A percentile compares a stretch with the other conserved stretches of the same genome.
phyloP scores from a whole-genome alignment of 1,284 basidiomycete species.

The Cryptococcus floricola region DNA sequence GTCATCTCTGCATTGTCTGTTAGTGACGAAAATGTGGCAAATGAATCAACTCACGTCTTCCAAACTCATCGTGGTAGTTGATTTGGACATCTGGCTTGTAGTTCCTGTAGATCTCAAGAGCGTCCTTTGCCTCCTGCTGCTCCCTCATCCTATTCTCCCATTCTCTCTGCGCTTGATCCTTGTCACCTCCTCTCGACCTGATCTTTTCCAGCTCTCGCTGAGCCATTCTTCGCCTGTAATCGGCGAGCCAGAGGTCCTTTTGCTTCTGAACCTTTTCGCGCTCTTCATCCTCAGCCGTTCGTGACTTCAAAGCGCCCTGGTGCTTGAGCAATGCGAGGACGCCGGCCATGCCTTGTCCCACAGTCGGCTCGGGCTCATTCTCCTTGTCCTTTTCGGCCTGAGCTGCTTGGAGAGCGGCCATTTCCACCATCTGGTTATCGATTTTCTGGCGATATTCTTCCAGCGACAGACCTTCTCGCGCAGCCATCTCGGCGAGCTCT shows the following conservation, averaged over 20 bases:
- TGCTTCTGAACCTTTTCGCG: slow-evolving; percentile 79
- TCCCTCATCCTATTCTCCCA: slow-evolving; percentile 90
- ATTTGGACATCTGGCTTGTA: slow-evolving; percentile 98
- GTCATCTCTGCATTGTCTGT: slow-evolving; percentile 55
- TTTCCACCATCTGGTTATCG: slow-evolving; percentile 44
- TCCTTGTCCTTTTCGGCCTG: neutral
- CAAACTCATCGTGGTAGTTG: slow-evolving; percentile 94
- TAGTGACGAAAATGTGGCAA: neutral
- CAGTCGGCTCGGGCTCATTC: slow-evolving; percentile 59
- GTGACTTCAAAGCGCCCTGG: slow-evolving; percentile 77
- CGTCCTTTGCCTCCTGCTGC: slow-evolving; percentile 79
- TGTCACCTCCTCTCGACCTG: slow-evolving; percentile 70
- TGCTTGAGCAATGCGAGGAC: slow-evolving; percentile 83
- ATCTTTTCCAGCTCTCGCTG: slow-evolving; percentile 75
- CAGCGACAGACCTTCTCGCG: slow-evolving; percentile 46
- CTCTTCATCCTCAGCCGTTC: slow-evolving; percentile 63
- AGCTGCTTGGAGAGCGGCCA: slow-evolving; percentile 48
- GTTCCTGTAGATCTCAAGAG: slow-evolving; percentile 77
- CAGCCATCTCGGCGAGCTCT: slow-evolving; percentile 47
- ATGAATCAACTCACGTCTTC: slow-evolving; percentile 48
- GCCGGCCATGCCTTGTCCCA: slow-evolving; percentile 76
- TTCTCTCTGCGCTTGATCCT: slow-evolving; percentile 90
- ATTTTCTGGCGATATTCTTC: slow-evolving; percentile 48
- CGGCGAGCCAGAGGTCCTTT: slow-evolving; percentile 84
- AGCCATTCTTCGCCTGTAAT: slow-evolving; percentile 69